phyloP scores from a whole-genome alignment of 2,329 filamentous ascomycete genomes.

The Neonectria neomacrospora region DNA sequence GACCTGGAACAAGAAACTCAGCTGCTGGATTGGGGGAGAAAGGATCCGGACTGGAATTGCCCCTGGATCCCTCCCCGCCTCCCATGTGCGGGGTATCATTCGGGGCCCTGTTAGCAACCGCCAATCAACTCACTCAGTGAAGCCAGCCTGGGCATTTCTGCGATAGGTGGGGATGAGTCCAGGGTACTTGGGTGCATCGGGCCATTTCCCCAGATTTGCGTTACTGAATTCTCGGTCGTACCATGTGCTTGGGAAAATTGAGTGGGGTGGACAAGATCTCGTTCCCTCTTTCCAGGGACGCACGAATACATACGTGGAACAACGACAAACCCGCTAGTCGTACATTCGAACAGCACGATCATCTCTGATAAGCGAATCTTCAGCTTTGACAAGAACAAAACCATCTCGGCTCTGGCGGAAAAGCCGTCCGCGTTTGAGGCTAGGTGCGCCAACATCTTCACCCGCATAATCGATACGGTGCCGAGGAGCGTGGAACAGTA shows the following conservation, averaged over 20 bases:
- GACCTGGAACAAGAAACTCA: neutral
- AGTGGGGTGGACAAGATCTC: no score
- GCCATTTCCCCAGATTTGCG: no score
- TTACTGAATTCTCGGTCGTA: no score
- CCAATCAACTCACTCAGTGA: no score
- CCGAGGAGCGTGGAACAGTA: constrained; percentile 45
- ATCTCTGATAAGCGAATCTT: constrained; percentile 58
- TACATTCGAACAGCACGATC: constrained; percentile 51
- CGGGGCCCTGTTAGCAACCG: neutral
- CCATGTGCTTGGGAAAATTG: no score
- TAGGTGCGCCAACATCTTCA: constrained; percentile 46
- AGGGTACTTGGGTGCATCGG: no score
- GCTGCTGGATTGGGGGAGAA: neutral
- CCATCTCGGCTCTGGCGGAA: constrained; percentile 52
- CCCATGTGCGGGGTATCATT: neutral
- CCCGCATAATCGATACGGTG: constrained; percentile 52
- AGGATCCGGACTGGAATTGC: neutral
- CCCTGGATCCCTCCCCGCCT: neutral
- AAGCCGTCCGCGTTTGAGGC: constrained; percentile 51
- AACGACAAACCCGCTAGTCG: constrained; percentile 56
- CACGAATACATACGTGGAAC: constrained; percentile 57
- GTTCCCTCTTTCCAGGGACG: no score
- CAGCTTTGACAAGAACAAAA: constrained; percentile 55
- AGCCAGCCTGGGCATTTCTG: no score
- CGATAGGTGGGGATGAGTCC: no score